These are phyloP conservation scores for Globisporangium nunn DNA, from an alignment of 352 stramenopile genomes.

Conservation along the genomic window DNA sequence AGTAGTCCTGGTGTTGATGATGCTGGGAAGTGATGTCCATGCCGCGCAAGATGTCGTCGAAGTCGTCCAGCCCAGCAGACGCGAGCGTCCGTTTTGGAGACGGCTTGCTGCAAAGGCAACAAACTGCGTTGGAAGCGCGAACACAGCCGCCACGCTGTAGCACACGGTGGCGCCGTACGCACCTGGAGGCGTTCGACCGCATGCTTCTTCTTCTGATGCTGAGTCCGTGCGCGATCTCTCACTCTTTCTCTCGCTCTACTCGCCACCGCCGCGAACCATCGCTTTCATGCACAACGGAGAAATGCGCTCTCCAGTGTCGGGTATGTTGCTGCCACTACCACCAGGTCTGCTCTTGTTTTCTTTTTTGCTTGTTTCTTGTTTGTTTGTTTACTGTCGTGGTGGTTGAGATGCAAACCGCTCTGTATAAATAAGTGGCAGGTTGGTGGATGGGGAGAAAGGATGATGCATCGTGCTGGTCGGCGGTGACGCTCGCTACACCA, in stretches of 20 bases:
- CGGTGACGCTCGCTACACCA: too few species aligned
- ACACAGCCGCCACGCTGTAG: not conserved
- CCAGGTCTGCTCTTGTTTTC: too few species aligned
- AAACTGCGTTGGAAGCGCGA: not conserved
- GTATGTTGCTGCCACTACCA: not conserved
- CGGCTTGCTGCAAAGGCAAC: constrained; percentile 18
- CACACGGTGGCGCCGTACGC: not conserved
- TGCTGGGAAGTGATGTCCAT: constrained; percentile 10
- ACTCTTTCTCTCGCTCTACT: not conserved
- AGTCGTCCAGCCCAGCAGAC: constrained; percentile 46
- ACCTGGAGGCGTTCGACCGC: not conserved
- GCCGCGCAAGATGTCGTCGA: constrained; percentile 30
- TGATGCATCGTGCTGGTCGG: too few species aligned
- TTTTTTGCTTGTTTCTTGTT: too few species aligned
- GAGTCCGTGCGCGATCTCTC: too few species aligned
- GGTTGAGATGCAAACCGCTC: too few species aligned
- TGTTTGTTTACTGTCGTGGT: too few species aligned
- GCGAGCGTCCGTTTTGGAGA: constrained; percentile 57
- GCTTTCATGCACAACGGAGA: not conserved
- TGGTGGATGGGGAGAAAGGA: too few species aligned
- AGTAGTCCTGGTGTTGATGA: not conserved
- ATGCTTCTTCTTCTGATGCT: not conserved
- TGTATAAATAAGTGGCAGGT: too few species aligned
- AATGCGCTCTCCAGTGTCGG: not conserved
- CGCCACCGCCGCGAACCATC: not conserved